Conservation (phyloP, 1,284 basidiomycete species). For the Cutaneotrichosporon dermatis region DNA sequence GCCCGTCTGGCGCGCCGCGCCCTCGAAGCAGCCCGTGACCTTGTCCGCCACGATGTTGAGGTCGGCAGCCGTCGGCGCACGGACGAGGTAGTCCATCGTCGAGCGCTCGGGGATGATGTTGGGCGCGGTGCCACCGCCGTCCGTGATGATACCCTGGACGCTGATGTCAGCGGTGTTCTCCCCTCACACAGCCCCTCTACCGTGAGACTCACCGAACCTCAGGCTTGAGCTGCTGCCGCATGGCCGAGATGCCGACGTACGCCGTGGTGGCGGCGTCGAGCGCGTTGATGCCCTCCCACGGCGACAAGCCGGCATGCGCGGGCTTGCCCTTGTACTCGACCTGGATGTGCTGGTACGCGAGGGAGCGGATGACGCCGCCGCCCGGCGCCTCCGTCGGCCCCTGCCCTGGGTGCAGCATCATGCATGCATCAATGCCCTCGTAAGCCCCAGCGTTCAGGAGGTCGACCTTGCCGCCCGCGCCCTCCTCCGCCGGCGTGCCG, state of each 20-base stretch:
- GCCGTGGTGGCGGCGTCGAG: conserved; percentile 76
- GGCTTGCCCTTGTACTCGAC: conserved; percentile 49
- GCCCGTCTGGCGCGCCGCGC: conserved; percentile 63
- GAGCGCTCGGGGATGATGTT: conserved; percentile 68
- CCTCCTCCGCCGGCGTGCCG: conserved; percentile 66
- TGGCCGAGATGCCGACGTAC: conserved; percentile 65
- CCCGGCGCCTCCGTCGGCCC: conserved; percentile 51
- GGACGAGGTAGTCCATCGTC: conserved; percentile 62
- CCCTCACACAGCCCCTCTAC: too few relatives aligned
- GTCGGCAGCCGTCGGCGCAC: conserved; percentile 61
- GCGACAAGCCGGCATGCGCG: conserved; percentile 61
- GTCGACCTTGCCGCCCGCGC: not conserved
- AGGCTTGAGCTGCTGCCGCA: conserved; percentile 61
- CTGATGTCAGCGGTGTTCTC: not conserved
- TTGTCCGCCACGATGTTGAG: conserved; percentile 55
- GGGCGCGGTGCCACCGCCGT: conserved; percentile 56
- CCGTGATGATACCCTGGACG: conserved; percentile 63
- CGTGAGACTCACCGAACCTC: conserved; percentile 8
- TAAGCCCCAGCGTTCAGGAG: conserved; percentile 54
- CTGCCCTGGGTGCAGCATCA: conserved; percentile 37
- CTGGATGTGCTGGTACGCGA: conserved; percentile 25
- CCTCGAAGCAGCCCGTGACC: conserved; percentile 63
- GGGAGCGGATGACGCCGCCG: conserved; percentile 49
- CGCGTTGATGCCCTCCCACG: conserved; percentile 70
- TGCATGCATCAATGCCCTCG: conserved; percentile 25